A percentile compares a stretch with the other conserved stretches of the same genome.
These are phyloP conservation scores for Rhizoctonia solani DNA, from an alignment of 1,284 basidiomycete genomes.

Conservation along the genomic window DNA sequence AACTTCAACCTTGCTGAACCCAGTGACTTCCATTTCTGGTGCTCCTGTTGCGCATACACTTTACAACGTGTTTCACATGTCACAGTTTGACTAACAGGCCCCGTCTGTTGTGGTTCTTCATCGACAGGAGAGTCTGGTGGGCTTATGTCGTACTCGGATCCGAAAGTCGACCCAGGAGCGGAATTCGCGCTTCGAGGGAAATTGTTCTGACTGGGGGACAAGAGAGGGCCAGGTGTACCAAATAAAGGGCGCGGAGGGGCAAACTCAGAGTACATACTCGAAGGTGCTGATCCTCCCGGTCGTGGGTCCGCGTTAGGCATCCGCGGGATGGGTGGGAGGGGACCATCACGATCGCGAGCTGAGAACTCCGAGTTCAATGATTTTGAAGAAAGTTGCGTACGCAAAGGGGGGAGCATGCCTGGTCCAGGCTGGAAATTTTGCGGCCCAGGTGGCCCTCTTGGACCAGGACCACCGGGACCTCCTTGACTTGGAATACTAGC, in stretches of 20 bases:
- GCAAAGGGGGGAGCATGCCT: constrained; percentile 25
- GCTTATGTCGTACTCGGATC: constrained; percentile 60
- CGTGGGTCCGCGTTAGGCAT: constrained; percentile 11
- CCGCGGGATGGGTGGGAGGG: constrained; percentile 17
- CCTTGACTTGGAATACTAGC: constrained; percentile 46
- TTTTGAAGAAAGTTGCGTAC: constrained; percentile 39
- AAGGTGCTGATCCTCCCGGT: constrained; percentile 5
- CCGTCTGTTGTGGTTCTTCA: constrained; percentile 59
- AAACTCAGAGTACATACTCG: constrained; percentile 31
- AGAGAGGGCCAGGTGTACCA: constrained; percentile 20
- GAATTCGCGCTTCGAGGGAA: constrained; percentile 13
- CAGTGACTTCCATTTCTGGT: constrained; percentile 96
- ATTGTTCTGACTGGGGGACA: constrained; percentile 32
- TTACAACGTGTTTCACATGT: constrained; percentile 99
- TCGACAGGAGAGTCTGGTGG: constrained; percentile 76
- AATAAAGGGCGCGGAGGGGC: constrained; percentile 31
- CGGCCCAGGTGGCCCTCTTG: constrained; percentile 41
- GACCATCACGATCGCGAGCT: constrained; percentile 3
- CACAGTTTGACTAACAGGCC: constrained; percentile 73
- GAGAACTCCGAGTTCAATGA: constrained; percentile 17
- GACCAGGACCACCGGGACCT: too few species aligned
- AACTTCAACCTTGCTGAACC: constrained; percentile 88
- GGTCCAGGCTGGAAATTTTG: constrained; percentile 9
- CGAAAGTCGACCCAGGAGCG: constrained; percentile 10
- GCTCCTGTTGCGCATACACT: constrained; percentile 93